Evolutionary conservation across 1,284 basidiomycete species (phyloP).

Genomic region (Ceraceosorus guamensis): DNA sequence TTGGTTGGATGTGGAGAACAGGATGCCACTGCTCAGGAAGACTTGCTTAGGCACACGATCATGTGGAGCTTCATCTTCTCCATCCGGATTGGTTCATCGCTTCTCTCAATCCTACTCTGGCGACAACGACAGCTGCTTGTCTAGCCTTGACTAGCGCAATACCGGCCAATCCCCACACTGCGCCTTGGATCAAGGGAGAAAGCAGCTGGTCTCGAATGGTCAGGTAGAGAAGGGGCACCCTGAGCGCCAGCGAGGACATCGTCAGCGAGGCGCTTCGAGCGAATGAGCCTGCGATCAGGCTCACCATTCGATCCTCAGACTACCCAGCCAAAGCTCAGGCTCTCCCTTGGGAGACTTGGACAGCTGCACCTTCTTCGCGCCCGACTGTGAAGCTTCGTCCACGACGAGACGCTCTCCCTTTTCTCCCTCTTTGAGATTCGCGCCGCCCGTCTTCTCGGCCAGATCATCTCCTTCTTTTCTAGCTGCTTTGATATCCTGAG

Average conservation of each 20-base stretch:
- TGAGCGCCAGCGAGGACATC: constrained; percentile 6
- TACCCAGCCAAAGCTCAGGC: constrained; percentile 32
- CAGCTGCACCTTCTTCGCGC: constrained; percentile 1
- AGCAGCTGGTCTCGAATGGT: constrained; percentile 37
- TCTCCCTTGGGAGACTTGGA: constrained; percentile 7
- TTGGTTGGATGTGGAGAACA: too few species aligned
- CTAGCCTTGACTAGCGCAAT: constrained; percentile 7
- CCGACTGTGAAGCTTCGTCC: too few species aligned
- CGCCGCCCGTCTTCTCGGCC: background rate
- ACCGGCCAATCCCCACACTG: constrained; percentile 31
- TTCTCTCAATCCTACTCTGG: too few species aligned
- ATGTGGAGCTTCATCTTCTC: too few species aligned
- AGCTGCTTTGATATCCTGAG: constrained; percentile 4
- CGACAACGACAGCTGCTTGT: constrained; percentile 2
- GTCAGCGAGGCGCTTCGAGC: background rate
- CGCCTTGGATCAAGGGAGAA: constrained; percentile 36
- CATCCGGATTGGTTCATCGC: too few species aligned
- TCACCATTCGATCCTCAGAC: constrained; percentile 37
- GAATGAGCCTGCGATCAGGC: constrained; percentile 4
- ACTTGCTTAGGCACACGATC: too few species aligned
- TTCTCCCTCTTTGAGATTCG: background rate
- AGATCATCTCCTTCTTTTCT: too few species aligned
- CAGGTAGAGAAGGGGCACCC: constrained; percentile 34
- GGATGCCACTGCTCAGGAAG: too few species aligned
- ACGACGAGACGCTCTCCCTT: too few species aligned